A percentile compares a stretch with the other conserved stretches of the same genome.
Conservation (phyloP, 1,139 yeast species). For the Saccharomyces pastorianus region DNA sequence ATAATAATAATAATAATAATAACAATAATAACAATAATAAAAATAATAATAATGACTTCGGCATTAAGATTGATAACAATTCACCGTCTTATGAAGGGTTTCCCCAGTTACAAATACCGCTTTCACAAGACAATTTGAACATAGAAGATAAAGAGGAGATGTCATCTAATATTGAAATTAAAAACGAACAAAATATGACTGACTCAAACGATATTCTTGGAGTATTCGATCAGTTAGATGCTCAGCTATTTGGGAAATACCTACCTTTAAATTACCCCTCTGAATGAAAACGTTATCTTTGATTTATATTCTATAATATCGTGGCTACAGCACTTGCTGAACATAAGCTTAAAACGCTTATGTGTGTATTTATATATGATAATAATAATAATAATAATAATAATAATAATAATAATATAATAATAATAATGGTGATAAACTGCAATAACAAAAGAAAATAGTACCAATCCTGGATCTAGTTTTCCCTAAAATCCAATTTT, state of each 20-base stretch:
- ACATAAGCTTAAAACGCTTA: neutral
- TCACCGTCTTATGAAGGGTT: neutral
- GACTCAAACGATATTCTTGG: slow-evolving; percentile 55
- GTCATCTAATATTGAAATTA: neutral
- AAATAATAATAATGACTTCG: neutral
- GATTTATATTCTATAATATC: neutral
- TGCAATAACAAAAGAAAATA: neutral
- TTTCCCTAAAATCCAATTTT: too few relatives aligned
- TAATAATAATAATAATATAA: neutral
- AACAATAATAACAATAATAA: too few relatives aligned
- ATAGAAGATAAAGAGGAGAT: neutral
- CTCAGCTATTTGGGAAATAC: slow-evolving; percentile 74
- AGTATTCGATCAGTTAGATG: slow-evolving; percentile 73
- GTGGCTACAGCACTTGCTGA: neutral
- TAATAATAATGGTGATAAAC: neutral
- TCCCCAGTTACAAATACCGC: slow-evolving; percentile 1
- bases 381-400: neutral
- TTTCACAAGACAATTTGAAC: slow-evolving; percentile 1
- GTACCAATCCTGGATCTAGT: too few relatives aligned
- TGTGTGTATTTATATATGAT: neutral
- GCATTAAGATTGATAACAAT: neutral
- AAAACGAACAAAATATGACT: slow-evolving; percentile 8
- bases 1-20: too few relatives aligned
- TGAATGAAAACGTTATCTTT: neutral
- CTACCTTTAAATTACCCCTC: slow-evolving; percentile 39